Evolutionary conservation across 2,329 filamentous ascomycete genomes (phyloP), one percentile per base, ranked within the genome.

Genomic region (Fusarium armeniacum): DNA sequence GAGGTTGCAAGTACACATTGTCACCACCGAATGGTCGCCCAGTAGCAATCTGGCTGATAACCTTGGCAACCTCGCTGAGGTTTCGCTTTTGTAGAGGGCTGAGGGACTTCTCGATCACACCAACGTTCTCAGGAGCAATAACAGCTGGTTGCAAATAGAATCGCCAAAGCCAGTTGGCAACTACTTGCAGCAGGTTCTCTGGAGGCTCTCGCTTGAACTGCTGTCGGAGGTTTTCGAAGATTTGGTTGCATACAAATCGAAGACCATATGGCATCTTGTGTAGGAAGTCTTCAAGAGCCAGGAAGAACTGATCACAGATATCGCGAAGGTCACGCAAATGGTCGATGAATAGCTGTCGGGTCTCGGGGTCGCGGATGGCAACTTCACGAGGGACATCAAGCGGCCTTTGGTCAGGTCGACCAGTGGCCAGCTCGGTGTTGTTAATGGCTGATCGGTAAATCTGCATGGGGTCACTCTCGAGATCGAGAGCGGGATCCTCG

Each of bases 401-500:
- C 35, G 90, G 92, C 67, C 96, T 88, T 51, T 87, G 88, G 78
- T 94, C 97, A 22, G 93, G 89, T 70, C 90, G 89, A 6, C 96
- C 96, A 0, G 96, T 99, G 20, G 93, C 90, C 26, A 99, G 88
- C 81, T 99, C 96, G 79, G 98, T 95, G 74, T 99, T 97, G 82
- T 97, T 98, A 81, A 99, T 97, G 16, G 93, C 91, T 7, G 94
- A 96, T 43, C 93, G 89, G 81, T 99, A 98, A 60, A 99, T 99
- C 74, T 98, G 95, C 84, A 98, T 91, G 0, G 96, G 96, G 76
- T 99, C 96, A 78, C 95, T 98, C 80, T 99, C 96, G 28, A 99
- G 85, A 77, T 99, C 95, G 35, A 99, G 84, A 7, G 91, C 91
- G 15, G 94, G 90, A 72, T 98, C 96, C 57, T 97, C 96, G 57